Evolutionary conservation across 495 filamentous ascomycete species (phyloP), one percentile per base, ranked within the genome.

Genomic region (Annulohypoxylon nitens): DNA sequence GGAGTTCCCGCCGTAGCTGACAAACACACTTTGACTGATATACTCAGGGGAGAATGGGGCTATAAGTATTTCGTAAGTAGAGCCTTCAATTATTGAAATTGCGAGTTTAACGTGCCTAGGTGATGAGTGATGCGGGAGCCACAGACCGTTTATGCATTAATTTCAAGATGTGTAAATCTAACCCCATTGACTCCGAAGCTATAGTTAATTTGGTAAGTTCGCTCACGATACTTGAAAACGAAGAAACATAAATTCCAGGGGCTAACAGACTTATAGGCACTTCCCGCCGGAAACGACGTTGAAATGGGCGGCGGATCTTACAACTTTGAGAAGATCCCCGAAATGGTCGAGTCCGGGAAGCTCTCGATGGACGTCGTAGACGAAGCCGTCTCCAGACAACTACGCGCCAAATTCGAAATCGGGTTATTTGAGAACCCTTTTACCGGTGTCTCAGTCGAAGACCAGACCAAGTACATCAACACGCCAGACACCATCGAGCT

Each of bases 271-370:
- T 1, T 50, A 1, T 66, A 81, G 79, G 88, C 87, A 5, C 82
- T 93, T 39, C 86, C 86, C 4, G 89, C 91, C 12, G 90, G 91
- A n/a, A 89, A 88, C 54, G 90, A 92, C 66, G 87, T 90, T n/a
- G 91, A 93, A 71, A 92, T 93, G 91, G 90, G 90, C 37, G 91
- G 91, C 57, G 91, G 91, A 33, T 89, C 87, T 18, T 93, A 86
- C 81, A 92, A 89, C 77, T 92, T 88, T 73, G 84, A 87, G 63
- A 86, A 83, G 25, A 92, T 93, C 53, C 88, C 90, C 0, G 82
- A 85, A n/a, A 82, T 93, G 20, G 82, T 92, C 41, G 77, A 86
- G 62, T 84, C 86, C 7, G 87, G 88, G 1, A 87, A 86, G 59
- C 78, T 92, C 6, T 81, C 87, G 43, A 79, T 86, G 18, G 77